Evolutionary conservation across 2,329 filamentous ascomycete genomes (phyloP).

Genomic region (Xylariaceae sp.): DNA sequence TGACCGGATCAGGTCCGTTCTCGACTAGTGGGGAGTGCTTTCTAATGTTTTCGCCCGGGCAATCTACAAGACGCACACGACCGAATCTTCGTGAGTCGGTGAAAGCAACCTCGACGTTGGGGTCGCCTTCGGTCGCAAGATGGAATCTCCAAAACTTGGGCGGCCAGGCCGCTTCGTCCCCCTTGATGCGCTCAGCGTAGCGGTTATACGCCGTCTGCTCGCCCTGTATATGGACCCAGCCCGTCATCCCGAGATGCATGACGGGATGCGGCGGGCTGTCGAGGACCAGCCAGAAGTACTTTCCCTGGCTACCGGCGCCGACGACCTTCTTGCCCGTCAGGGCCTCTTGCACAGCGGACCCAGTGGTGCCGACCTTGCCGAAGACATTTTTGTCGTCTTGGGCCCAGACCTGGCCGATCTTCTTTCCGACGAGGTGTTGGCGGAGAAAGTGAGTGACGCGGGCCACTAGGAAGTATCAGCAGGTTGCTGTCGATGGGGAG

Average conservation of each 20-base stretch:
- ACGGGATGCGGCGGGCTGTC: constrained; percentile 79
- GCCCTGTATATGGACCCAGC: constrained; percentile 85
- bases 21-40: constrained; percentile 75
- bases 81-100: constrained; percentile 77
- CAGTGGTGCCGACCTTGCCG: constrained; percentile 82
- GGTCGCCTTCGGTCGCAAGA: constrained; percentile 56
- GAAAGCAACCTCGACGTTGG: constrained; percentile 65
- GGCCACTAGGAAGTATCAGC: constrained; percentile 52
- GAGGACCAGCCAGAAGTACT: constrained; percentile 87
- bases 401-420: constrained; percentile 64
- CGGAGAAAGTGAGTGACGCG: constrained; percentile 82
- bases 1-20: constrained; percentile 89
- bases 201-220: constrained; percentile 74
- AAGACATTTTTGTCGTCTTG: constrained; percentile 82
- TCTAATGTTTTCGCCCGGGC: constrained; percentile 70
- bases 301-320: constrained; percentile 79
- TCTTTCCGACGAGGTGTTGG: constrained; percentile 79
- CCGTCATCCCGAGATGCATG: constrained; percentile 79
- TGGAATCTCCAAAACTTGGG: constrained; percentile 88
- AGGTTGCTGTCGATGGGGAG: constrained; percentile 1
- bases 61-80: constrained; percentile 78
- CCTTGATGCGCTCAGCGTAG: constrained; percentile 70
- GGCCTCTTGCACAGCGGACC: constrained; percentile 66
- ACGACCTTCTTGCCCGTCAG: constrained; percentile 69
- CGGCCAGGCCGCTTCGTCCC: constrained; percentile 69